These are phyloP conservation scores for Plasmodium fragile DNA, from an alignment of 169 alveolate genomes.

Conservation along the genomic window DNA sequence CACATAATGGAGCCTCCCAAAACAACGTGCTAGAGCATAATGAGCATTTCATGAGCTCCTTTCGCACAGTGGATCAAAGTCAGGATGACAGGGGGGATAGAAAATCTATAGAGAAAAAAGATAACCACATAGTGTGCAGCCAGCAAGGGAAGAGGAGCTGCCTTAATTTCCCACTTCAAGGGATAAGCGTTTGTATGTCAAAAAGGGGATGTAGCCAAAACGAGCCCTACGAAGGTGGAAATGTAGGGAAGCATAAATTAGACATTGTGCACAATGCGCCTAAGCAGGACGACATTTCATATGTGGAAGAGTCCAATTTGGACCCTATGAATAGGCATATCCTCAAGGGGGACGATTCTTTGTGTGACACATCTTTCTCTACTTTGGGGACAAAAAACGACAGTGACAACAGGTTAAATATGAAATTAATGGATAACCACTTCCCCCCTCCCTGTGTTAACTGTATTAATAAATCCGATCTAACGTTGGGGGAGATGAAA, in stretches of 20 bases:
- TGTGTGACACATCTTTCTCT: not conserved
- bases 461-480: not conserved
- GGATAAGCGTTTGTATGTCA: conserved; percentile 8
- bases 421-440: not conserved
- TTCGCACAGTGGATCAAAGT: not conserved
- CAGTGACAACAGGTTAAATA: not conserved
- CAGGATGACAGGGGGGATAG: not conserved
- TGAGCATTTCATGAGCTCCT: not conserved
- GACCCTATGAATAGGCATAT: not conserved
- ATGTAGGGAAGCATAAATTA: not conserved
- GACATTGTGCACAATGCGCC: not conserved
- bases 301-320: not conserved
- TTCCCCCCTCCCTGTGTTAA: not conserved
- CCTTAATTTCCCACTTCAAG: not conserved
- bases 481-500: not conserved
- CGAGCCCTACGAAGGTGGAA: not conserved
- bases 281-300: not conserved
- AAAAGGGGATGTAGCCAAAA: conserved; percentile 4
- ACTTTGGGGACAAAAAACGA: not conserved
- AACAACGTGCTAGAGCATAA: conserved; percentile 9
- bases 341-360: not conserved
- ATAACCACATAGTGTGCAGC: not conserved
- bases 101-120: not conserved
- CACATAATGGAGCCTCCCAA: not conserved
- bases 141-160: not conserved